These are phyloP conservation scores for Kodamaea neixiangensis DNA, from an alignment of 805 yeast species.

Conservation along the genomic window DNA sequence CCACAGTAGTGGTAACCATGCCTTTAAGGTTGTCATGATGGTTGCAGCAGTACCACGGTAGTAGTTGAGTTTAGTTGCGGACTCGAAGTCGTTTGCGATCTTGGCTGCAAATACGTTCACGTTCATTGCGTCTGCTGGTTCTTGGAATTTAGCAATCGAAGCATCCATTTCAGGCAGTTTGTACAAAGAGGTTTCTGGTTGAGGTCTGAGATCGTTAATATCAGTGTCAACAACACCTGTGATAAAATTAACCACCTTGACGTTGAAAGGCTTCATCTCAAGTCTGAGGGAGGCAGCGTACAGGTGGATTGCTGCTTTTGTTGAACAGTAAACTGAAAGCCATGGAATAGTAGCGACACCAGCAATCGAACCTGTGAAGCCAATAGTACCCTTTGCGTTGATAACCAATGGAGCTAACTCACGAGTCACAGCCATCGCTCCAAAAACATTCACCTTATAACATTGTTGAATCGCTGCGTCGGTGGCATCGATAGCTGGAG, in stretches of 20 bases:
- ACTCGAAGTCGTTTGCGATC: constrained; percentile 49
- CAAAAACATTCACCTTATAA: constrained; percentile 68
- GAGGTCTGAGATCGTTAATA: constrained; percentile 58
- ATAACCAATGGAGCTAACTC: constrained; percentile 58
- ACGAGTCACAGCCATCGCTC: constrained; percentile 63
- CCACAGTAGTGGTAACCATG: neutral
- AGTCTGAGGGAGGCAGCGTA: constrained; percentile 63
- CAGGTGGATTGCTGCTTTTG: constrained; percentile 77
- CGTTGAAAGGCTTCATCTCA: constrained; percentile 75
- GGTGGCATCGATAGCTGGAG: constrained; percentile 67
- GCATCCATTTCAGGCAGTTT: constrained; percentile 51
- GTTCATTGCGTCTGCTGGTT: constrained; percentile 41
- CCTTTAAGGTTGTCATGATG: neutral
- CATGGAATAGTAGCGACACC: constrained; percentile 72
- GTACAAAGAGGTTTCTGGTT: constrained; percentile 58
- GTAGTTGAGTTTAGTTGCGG: neutral
- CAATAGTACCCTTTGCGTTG: constrained; percentile 65
- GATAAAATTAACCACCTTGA: constrained; percentile 64
- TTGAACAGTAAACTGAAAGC: constrained; percentile 62
- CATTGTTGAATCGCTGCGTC: constrained; percentile 54
- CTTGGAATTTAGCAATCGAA: constrained; percentile 51
- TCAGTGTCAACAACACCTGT: constrained; percentile 78
- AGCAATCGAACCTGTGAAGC: constrained; percentile 73
- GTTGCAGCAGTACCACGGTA: constrained; percentile 6
- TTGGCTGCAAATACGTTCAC: constrained; percentile 14